Conservation (phyloP, 495 filamentous ascomycete genomes). For the Schizothecium vesticola region DNA sequence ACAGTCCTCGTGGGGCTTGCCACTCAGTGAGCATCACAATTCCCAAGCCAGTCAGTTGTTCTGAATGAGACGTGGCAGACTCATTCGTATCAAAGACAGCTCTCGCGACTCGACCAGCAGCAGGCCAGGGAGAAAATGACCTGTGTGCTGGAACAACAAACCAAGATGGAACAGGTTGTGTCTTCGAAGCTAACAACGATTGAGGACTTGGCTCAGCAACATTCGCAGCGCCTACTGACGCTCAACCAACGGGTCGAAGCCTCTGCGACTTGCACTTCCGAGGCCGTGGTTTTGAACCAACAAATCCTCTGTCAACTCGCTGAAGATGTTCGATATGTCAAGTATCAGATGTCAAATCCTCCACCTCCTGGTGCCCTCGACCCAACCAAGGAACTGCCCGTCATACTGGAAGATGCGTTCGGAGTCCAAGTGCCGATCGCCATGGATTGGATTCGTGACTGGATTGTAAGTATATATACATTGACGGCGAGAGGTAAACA, state of each 20-base stretch:
- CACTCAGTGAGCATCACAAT: background rate
- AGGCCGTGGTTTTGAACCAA: background rate
- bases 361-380: background rate
- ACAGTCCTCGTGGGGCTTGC: background rate
- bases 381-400: background rate
- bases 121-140: background rate
- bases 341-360: background rate
- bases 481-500: no score
- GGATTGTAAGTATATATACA: background rate
- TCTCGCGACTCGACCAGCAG: background rate
- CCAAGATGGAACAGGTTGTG: background rate
- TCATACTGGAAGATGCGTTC: background rate
- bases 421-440: background rate
- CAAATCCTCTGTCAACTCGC: background rate
- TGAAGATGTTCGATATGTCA: conserved; percentile 5
- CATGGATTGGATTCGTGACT: background rate
- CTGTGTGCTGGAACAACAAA: background rate
- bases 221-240: background rate
- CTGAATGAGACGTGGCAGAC: background rate
- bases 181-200: background rate
- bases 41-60: background rate
- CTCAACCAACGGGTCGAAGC: background rate
- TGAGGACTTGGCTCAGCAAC: background rate
- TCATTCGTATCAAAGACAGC: background rate
- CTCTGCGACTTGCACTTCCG: background rate